phyloP scores from a whole-genome alignment of 2,329 filamentous ascomycete genomes.

The Colletotrichum liriopes region DNA sequence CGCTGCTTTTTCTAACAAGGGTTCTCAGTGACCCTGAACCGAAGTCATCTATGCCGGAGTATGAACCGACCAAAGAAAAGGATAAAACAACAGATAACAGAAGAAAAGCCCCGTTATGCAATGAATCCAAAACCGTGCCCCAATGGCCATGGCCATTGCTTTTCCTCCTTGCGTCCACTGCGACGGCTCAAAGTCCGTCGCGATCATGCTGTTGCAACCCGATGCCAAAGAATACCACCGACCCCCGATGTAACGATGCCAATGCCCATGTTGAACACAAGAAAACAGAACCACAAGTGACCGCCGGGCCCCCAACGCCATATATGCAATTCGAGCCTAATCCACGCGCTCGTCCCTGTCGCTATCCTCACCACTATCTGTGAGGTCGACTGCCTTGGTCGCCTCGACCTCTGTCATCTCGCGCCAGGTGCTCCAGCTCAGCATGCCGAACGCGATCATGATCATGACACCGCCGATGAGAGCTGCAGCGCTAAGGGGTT shows the following conservation, averaged over 20 bases:
- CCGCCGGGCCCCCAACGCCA: slow-evolving; percentile 21
- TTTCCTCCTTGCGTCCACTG: slow-evolving; percentile 7
- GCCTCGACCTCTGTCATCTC: slow-evolving; percentile 91
- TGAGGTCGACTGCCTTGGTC: slow-evolving; percentile 67
- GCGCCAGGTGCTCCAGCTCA: slow-evolving; percentile 92
- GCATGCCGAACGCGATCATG: slow-evolving; percentile 86
- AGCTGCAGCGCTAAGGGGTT: slow-evolving; percentile 81
- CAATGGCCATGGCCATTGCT: slow-evolving; percentile 8
- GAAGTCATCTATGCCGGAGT: slow-evolving; percentile 6
- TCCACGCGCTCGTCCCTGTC: slow-evolving; percentile 59
- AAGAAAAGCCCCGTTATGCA: not conserved
- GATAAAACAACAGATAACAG: not conserved
- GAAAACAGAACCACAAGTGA: slow-evolving; percentile 20
- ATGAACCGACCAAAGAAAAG: not conserved
- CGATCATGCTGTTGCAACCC: slow-evolving; percentile 26
- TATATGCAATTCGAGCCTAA: slow-evolving; percentile 31
- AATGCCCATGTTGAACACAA: slow-evolving; percentile 21
- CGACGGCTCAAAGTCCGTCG: slow-evolving; percentile 8
- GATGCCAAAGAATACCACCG: slow-evolving; percentile 17
- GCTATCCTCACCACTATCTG: slow-evolving; percentile 61
- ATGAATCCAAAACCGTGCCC: not conserved
- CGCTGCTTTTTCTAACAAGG: slow-evolving; percentile 8
- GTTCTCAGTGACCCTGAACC: not conserved
- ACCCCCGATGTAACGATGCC: slow-evolving; percentile 21
- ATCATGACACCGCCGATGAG: slow-evolving; percentile 89